A percentile compares a stretch with the other conserved stretches of the same genome.
phyloP scores from a whole-genome alignment of 345 rosid genomes.

The Mallotus nudiflorus region DNA sequence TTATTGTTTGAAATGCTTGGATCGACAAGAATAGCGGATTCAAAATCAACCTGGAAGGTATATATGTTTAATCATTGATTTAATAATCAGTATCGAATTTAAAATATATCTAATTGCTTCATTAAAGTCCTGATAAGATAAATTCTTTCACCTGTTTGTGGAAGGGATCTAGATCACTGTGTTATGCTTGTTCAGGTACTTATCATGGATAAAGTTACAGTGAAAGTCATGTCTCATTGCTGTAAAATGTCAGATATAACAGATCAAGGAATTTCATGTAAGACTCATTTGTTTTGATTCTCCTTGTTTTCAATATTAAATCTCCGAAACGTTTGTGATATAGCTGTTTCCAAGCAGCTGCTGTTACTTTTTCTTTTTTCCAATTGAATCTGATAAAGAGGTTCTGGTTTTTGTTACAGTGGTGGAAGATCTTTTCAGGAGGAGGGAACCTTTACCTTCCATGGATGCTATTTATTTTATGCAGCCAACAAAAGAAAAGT shows the following conservation, averaged over 20 bases:
- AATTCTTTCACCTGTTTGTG: not conserved
- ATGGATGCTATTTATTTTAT: conserved; percentile 91
- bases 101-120: not conserved
- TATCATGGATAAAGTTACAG: conserved; percentile 88
- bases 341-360: too few species aligned
- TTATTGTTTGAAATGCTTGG: conserved; percentile 84
- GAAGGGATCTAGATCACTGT: too few species aligned
- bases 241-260: conserved; percentile 96
- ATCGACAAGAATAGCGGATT: conserved; percentile 59
- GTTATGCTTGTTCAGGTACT: conserved; percentile 52
- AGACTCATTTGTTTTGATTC: conserved; percentile 25
- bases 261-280: conserved; percentile 93
- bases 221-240: conserved; percentile 83
- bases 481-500: conserved; percentile 95
- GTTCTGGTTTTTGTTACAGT: conserved; percentile 42
- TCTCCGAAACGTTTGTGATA: too few species aligned
- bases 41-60: conserved; percentile 84
- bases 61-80: not conserved
- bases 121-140: not conserved
- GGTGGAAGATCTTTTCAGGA: conserved; percentile 95
- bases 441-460: conserved; percentile 85
- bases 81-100: not conserved
- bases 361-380: not conserved
- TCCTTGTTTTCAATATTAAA: not conserved
- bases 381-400: not conserved